Conservation (phyloP, 345 rosid genomes). For the Bretschneidera sinensis region DNA sequence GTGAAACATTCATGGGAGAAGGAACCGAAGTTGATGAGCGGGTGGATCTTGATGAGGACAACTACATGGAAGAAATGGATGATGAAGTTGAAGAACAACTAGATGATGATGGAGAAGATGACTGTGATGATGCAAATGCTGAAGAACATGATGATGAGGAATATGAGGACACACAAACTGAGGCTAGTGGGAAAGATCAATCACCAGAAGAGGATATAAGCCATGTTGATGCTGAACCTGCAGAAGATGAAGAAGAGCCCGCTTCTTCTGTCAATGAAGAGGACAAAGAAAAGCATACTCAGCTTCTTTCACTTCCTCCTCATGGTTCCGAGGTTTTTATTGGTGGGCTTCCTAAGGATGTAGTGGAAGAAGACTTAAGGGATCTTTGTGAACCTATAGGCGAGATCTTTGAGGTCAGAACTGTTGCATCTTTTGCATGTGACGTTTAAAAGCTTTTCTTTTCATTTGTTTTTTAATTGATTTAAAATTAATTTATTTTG, state of each 20-base stretch:
- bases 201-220: slow-evolving; percentile 45
- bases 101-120: slow-evolving; percentile 63
- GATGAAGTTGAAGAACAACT: slow-evolving; percentile 75
- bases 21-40: slow-evolving; percentile 80
- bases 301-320: slow-evolving; percentile 91
- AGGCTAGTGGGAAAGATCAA: slow-evolving; percentile 36
- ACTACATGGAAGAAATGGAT: slow-evolving; percentile 91
- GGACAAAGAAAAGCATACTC: slow-evolving; percentile 64
- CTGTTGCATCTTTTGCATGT: slow-evolving; percentile 9
- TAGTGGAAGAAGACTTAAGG: slow-evolving; percentile 71
- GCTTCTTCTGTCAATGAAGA: slow-evolving; percentile 49
- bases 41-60: slow-evolving; percentile 93
- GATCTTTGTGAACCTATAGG: slow-evolving; percentile 87
- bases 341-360: slow-evolving; percentile 94
- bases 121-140: slow-evolving; percentile 38
- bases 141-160: slow-evolving; percentile 58
- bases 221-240: slow-evolving; percentile 34
- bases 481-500: slow-evolving; percentile 6
- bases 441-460: slow-evolving; percentile 1
- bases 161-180: slow-evolving; percentile 45
- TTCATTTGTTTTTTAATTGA: neutral
- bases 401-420: slow-evolving; percentile 76
- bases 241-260: slow-evolving; percentile 54
- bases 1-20: slow-evolving; percentile 80
- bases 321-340: slow-evolving; percentile 97